Conservation (phyloP, 768 basidiomycete species). For the Russula vinacea region DNA sequence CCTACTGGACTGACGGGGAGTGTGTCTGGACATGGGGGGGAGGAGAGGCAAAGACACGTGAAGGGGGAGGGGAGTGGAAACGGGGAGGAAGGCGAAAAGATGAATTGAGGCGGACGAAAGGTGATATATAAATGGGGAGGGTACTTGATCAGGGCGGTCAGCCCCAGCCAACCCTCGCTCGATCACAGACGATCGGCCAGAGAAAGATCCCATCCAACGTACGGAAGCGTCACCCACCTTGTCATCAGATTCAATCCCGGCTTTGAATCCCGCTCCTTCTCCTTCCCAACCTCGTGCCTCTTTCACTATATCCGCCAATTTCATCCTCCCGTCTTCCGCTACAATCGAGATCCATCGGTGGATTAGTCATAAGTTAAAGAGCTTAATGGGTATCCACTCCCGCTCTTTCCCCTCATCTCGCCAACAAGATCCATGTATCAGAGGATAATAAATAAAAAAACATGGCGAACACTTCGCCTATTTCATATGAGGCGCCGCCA, state of each 20-base stretch:
- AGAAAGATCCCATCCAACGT: slow-evolving; percentile 31
- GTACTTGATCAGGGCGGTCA: slow-evolving; percentile 43
- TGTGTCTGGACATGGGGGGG: slow-evolving; percentile 56
- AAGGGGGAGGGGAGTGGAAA: slow-evolving; percentile 35
- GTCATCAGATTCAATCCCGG: slow-evolving; percentile 32
- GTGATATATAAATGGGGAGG: slow-evolving; percentile 36
- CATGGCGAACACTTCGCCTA: background rate
- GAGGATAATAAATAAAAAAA: background rate
- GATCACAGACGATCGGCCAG: slow-evolving; percentile 62
- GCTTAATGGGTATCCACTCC: slow-evolving; percentile 41
- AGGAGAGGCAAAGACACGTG: slow-evolving; percentile 30
- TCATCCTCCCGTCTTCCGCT: slow-evolving; percentile 45
- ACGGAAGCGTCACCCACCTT: slow-evolving; percentile 30
- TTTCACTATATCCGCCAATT: slow-evolving; percentile 33
- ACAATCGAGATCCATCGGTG: slow-evolving; percentile 43
- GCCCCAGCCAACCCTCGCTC: slow-evolving; percentile 41
- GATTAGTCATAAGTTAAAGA: slow-evolving; percentile 43
- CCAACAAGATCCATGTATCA: slow-evolving; percentile 6
- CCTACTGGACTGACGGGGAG: slow-evolving; percentile 56
- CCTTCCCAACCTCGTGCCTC: slow-evolving; percentile 59
- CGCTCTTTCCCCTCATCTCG: slow-evolving; percentile 31
- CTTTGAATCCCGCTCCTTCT: slow-evolving; percentile 37
- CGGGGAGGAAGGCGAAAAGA: slow-evolving; percentile 35
- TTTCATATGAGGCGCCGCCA: slow-evolving; percentile 12
- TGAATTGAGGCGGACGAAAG: slow-evolving; percentile 30